A percentile compares a stretch with the other conserved stretches of the same genome.
phyloP scores from a whole-genome alignment of 116 monocot species.

The Papilionanthe hybrid region DNA sequence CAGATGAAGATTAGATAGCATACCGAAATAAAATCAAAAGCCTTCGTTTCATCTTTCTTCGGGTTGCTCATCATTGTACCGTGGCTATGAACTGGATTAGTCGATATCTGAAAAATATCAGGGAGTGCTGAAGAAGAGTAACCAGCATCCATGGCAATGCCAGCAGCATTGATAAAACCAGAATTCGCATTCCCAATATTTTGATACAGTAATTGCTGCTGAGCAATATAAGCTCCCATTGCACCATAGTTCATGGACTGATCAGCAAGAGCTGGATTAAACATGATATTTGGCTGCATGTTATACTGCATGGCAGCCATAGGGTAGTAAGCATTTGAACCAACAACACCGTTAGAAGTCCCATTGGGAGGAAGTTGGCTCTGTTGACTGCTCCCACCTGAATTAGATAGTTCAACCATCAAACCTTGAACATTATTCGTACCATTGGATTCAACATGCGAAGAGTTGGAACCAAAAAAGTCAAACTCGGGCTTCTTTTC shows the following conservation, averaged over 20 bases:
- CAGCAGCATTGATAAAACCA: conserved; percentile 33
- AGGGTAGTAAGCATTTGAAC: conserved; percentile 29
- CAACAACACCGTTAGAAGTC: conserved; percentile 27
- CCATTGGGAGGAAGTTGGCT: conserved; percentile 19
- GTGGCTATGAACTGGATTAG: conserved; percentile 41
- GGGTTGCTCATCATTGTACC: conserved; percentile 31
- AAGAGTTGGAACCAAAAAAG: conserved; percentile 41
- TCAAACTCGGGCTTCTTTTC: conserved; percentile 37
- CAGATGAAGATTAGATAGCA: conserved; percentile 1
- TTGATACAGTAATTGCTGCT: conserved; percentile 74
- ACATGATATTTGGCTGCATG: conserved; percentile 50
- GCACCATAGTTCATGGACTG: conserved; percentile 63
- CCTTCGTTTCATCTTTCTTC: conserved; percentile 88
- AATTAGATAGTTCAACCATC: conserved; percentile 52
- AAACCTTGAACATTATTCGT: conserved; percentile 42
- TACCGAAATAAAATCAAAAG: conserved; percentile 99
- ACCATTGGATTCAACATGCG: conserved; percentile 9
- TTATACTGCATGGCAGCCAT: conserved; percentile 46
- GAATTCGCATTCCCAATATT: conserved; percentile 53
- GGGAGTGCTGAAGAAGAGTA: conserved; percentile 41
- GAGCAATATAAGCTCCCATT: conserved; percentile 59
- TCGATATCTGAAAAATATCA: conserved; percentile 66
- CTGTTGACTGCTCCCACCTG: conserved; percentile 28
- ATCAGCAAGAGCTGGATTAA: conserved; percentile 43
- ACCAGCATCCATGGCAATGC: conserved; percentile 23